These are phyloP conservation scores for Thielaviopsis populi DNA, from an alignment of 2,329 filamentous ascomycete species.

Conservation along the genomic window DNA sequence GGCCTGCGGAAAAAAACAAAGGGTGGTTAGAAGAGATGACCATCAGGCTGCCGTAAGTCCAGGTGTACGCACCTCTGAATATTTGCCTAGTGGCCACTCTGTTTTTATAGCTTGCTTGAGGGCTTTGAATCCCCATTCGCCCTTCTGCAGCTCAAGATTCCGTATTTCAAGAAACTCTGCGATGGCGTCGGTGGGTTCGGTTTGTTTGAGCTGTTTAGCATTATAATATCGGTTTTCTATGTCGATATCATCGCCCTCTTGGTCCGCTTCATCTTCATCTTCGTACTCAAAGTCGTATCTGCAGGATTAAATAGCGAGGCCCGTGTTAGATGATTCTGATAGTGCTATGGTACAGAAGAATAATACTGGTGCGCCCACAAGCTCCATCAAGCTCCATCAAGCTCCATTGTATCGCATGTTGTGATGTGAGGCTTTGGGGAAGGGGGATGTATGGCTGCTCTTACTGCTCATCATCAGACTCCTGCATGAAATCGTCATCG, in stretches of 20 bases:
- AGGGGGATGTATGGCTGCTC: slow-evolving; percentile 12
- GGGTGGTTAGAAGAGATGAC: neutral
- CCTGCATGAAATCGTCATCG: slow-evolving; percentile 37
- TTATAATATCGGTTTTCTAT: slow-evolving; percentile 99
- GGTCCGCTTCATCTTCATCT: slow-evolving; percentile 76
- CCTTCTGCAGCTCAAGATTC: slow-evolving; percentile 72
- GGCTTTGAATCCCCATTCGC: slow-evolving; percentile 97
- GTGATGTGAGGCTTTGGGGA: neutral
- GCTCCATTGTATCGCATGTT: neutral
- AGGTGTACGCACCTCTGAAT: slow-evolving; percentile 48
- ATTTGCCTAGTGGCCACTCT: slow-evolving; percentile 82
- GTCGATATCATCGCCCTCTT: slow-evolving; percentile 75
- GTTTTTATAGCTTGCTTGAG: slow-evolving; percentile 96
- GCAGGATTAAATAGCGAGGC: slow-evolving; percentile 8
- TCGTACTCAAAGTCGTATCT: slow-evolving; percentile 96
- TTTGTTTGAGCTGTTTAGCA: slow-evolving; percentile 86
- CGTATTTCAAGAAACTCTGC: slow-evolving; percentile 86
- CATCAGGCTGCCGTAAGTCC: neutral
- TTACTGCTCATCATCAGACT: slow-evolving; percentile 33
- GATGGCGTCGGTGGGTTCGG: slow-evolving; percentile 76
- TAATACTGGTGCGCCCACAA: no score
- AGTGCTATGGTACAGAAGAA: neutral
- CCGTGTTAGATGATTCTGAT: neutral
- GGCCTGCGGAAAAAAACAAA: slow-evolving; percentile 43
- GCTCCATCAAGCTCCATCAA: neutral